phyloP scores from a whole-genome alignment of 169 alveolate genomes.

The Cryptosporidium sp. region DNA sequence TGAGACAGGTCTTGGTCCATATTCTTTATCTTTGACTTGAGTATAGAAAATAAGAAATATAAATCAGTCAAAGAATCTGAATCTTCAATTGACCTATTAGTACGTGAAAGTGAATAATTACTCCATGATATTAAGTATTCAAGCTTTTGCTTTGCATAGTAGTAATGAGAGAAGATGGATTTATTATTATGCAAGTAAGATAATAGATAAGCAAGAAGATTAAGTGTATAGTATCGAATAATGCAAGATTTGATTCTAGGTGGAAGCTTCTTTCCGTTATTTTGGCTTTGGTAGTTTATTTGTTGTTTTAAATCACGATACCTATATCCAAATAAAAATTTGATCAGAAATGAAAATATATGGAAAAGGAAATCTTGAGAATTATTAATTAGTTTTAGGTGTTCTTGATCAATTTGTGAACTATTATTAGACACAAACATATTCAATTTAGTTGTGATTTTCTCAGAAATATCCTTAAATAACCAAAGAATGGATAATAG shows the following conservation, averaged over 20 bases:
- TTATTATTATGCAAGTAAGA: neutral
- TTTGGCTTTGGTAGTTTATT: constrained; percentile 13
- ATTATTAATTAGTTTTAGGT: constrained; percentile 1
- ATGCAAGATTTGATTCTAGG: constrained; percentile 58
- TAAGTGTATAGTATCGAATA: constrained; percentile 28
- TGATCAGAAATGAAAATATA: constrained; percentile 40
- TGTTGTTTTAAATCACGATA: neutral
- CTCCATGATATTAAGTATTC: constrained; percentile 21
- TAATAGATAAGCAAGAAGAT: constrained; percentile 3
- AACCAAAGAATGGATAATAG: constrained; percentile 39
- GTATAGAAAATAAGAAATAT: constrained; percentile 4
- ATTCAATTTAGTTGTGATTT: neutral
- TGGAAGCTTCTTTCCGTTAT: constrained; percentile 1
- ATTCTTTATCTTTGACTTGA: neutral
- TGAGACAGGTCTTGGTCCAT: constrained; percentile 13
- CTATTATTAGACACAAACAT: neutral
- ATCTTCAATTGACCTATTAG: constrained; percentile 16
- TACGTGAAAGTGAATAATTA: constrained; percentile 11
- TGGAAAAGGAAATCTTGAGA: neutral
- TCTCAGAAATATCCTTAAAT: neutral
- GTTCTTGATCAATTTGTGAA: constrained; percentile 3
- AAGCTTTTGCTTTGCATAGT: constrained; percentile 10
- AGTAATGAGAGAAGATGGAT: neutral
- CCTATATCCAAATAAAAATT: constrained; percentile 37
- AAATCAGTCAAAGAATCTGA: constrained; percentile 34